These are phyloP conservation scores for Talaromyces sp. DNA, from an alignment of 2,329 filamentous ascomycete genomes.

Conservation along the genomic window DNA sequence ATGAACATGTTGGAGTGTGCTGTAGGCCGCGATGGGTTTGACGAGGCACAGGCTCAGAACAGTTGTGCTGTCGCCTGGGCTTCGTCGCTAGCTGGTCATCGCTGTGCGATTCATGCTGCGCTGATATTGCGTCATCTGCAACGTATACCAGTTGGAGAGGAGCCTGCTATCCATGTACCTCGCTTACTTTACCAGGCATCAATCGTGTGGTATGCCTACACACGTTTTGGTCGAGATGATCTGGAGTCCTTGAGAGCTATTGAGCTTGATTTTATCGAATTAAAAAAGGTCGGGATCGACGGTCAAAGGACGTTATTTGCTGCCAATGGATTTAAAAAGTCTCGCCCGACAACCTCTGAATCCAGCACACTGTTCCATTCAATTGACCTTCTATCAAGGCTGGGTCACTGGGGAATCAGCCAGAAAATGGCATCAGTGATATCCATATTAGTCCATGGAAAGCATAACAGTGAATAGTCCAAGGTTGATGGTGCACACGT, in stretches of 20 bases:
- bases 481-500: neutral
- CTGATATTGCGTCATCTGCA: constrained; percentile 19
- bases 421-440: constrained; percentile 4
- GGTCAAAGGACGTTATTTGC: neutral
- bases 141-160: constrained; percentile 15
- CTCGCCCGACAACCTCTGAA: constrained; percentile 1
- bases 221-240: constrained; percentile 4
- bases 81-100: constrained; percentile 15
- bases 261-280: neutral
- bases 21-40: constrained; percentile 20
- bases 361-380: constrained; percentile 4
- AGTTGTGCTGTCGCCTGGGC: constrained; percentile 17
- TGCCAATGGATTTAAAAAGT: constrained; percentile 4
- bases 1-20: constrained; percentile 23
- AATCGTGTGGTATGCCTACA: constrained; percentile 19
- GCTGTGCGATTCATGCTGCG: constrained; percentile 18
- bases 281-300: neutral
- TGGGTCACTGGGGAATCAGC: constrained; percentile 7
- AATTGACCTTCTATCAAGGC: neutral
- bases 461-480: neutral
- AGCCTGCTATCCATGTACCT: constrained; percentile 21
- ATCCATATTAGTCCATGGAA: constrained; percentile 1
- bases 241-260: neutral
- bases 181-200: constrained; percentile 17
- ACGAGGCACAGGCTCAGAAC: constrained; percentile 12